Evolutionary conservation across 179 eudicot species (phyloP).

Genomic region (Spergularia azorica): DNA sequence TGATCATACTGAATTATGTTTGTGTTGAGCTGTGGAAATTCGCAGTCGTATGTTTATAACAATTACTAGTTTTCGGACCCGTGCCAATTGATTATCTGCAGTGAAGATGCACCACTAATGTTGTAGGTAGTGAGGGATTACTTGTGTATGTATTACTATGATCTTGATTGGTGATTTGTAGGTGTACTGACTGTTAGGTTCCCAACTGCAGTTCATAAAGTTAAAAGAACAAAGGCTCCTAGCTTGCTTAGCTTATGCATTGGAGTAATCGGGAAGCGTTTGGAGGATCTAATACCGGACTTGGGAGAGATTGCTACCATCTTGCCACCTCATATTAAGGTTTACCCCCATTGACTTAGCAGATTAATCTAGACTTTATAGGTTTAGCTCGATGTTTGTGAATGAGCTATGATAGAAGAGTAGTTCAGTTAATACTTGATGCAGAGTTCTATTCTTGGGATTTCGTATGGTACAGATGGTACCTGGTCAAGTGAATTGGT

Average conservation of each 20-base stretch:
- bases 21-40: neutral
- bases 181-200: neutral
- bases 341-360: slow-evolving; percentile 20
- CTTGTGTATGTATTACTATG: no score
- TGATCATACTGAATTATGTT: neutral
- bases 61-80: neutral
- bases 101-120: no score
- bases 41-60: neutral
- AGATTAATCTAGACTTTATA: neutral
- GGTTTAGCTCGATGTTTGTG: neutral
- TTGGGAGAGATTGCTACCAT: slow-evolving; percentile 51
- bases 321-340: slow-evolving; percentile 81
- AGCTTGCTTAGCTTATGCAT: slow-evolving; percentile 71
- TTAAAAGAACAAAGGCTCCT: slow-evolving; percentile 50
- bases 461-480: neutral
- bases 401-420: neutral
- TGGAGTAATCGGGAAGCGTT: slow-evolving; percentile 67
- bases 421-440: neutral
- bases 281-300: slow-evolving; percentile 73
- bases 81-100: no score
- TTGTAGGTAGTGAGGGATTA: no score
- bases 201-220: slow-evolving; percentile 29
- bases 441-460: neutral
- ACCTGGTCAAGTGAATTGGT: neutral
- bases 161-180: neutral